Conservation (phyloP, 2,329 filamentous ascomycete species). For the Colletotrichum tamarilloi region DNA sequence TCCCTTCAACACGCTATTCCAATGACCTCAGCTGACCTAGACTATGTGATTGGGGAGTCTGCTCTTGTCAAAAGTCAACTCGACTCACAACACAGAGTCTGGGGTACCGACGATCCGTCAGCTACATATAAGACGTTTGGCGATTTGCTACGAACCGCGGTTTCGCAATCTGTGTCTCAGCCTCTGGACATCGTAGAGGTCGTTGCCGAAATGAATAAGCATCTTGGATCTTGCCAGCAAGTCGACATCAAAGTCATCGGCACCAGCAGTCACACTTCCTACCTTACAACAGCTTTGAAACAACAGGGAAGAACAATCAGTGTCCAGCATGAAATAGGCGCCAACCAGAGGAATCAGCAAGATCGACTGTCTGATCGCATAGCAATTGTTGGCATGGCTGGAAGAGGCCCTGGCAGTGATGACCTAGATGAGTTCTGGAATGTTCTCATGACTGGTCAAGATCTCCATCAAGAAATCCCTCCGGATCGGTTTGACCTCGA, state of each 20-base stretch:
- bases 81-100: neutral
- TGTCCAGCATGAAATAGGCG: neutral
- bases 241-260: neutral
- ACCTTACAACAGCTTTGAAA: neutral
- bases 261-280: neutral
- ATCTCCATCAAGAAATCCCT: neutral
- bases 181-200: neutral
- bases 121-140: neutral
- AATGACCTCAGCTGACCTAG: neutral
- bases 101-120: neutral
- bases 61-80: neutral
- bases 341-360: neutral
- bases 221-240: neutral
- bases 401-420: neutral
- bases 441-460: neutral
- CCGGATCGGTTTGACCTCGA: conserved; percentile 2
- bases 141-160: neutral
- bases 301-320: neutral
- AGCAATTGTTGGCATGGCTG: conserved; percentile 9
- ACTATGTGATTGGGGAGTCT: neutral
- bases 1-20: neutral
- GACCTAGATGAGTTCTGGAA: conserved; percentile 14
- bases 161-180: neutral
- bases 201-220: neutral
- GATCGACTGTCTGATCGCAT: neutral